A percentile compares a stretch with the other conserved stretches of the same genome.
Conservation (phyloP, 1,284 basidiomycete species). For the Takashimella tepidaria region DNA sequence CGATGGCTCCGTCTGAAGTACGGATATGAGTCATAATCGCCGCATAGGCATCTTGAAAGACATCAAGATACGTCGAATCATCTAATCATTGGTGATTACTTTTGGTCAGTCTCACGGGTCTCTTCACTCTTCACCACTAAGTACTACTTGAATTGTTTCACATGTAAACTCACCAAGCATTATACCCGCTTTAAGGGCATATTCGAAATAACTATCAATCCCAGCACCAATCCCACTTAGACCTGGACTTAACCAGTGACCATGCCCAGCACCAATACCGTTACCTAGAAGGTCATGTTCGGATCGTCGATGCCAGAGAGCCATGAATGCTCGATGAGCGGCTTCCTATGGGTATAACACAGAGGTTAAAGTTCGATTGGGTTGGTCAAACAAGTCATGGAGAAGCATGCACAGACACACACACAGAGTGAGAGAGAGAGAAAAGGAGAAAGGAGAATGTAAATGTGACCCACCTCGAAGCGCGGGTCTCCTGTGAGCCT, state of each 20-base stretch:
- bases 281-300: constrained; percentile 79
- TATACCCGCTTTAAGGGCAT: constrained; percentile 64
- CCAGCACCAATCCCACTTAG: constrained; percentile 80
- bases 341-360: constrained; percentile 32
- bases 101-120: too few relatives aligned
- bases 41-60: constrained; percentile 82
- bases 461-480: constrained; percentile 63
- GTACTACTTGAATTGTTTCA: too few relatives aligned
- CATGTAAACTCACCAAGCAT: constrained; percentile 61
- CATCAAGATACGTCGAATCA: constrained; percentile 78
- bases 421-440: too few relatives aligned
- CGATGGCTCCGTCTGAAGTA: constrained; percentile 79
- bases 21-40: constrained; percentile 81
- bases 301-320: constrained; percentile 82
- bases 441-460: neutral
- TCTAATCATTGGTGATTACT: constrained; percentile 53
- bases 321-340: constrained; percentile 68
- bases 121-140: too few relatives aligned
- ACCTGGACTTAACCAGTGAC: constrained; percentile 56
- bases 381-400: neutral
- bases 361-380: constrained; percentile 5
- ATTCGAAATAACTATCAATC: constrained; percentile 90
- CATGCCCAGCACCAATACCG: constrained; percentile 65
- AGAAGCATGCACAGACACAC: neutral
- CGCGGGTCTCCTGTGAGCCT: constrained; percentile 77